Conservation (phyloP, 1,284 basidiomycete species). For the Sanghuangporus sanghuang region DNA sequence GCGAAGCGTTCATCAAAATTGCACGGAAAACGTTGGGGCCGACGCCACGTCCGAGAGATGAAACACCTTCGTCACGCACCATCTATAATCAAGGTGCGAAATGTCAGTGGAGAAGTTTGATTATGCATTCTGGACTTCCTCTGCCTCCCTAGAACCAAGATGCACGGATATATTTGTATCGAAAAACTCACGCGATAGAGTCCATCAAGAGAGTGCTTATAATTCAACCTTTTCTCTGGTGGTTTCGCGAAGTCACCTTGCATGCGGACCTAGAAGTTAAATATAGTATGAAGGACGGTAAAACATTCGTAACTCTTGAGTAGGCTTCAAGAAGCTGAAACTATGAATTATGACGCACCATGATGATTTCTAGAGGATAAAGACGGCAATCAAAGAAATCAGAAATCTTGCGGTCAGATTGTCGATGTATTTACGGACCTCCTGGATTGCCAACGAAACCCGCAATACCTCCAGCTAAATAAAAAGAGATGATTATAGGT, state of each 20-base stretch:
- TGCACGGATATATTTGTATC: slow-evolving; percentile 7
- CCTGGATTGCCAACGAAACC: slow-evolving; percentile 87
- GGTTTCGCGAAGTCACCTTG: slow-evolving; percentile 87
- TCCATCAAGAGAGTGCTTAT: slow-evolving; percentile 83
- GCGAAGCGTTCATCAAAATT: slow-evolving; percentile 87
- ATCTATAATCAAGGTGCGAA: slow-evolving; percentile 44
- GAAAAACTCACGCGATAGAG: slow-evolving; percentile 59
- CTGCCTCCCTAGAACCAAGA: background rate
- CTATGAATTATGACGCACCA: slow-evolving; percentile 40
- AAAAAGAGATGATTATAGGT: background rate
- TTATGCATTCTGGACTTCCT: slow-evolving; percentile 1
- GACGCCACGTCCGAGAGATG: slow-evolving; percentile 74
- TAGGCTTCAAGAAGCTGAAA: too few relatives aligned
- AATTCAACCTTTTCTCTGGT: slow-evolving; percentile 79
- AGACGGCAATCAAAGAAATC: background rate
- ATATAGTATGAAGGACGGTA: background rate
- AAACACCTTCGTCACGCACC: slow-evolving; percentile 77
- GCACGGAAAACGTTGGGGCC: slow-evolving; percentile 85
- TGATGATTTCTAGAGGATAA: slow-evolving; percentile 61
- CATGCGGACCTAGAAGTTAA: slow-evolving; percentile 50
- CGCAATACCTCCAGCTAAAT: slow-evolving; percentile 71
- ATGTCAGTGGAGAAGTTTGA: background rate
- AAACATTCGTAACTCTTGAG: too few relatives aligned
- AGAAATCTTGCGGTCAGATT: background rate
- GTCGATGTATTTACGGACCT: slow-evolving; percentile 37